Evolutionary conservation across 2,329 filamentous ascomycete genomes (phyloP).

Genomic region (Paecilomyces variotii): DNA sequence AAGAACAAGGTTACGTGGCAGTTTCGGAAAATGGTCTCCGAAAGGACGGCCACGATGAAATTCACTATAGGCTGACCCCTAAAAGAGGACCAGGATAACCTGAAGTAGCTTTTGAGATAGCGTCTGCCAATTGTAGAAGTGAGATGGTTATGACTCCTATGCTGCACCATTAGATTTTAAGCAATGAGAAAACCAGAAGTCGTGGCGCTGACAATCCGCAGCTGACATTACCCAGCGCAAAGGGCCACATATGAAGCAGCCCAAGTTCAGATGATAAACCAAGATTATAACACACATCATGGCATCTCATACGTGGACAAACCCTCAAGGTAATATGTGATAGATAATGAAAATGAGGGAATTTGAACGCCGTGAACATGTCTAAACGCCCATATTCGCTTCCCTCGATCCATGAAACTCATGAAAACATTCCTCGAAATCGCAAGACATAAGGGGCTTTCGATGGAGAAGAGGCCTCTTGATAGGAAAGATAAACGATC

Average conservation of each 20-base stretch:
- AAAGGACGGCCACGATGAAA: background rate
- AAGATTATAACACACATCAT: background rate
- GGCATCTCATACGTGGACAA: background rate
- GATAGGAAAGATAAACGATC: background rate
- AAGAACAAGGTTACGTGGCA: background rate
- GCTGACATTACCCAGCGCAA: background rate
- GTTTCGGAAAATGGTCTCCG: background rate
- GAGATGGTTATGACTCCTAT: too few species aligned
- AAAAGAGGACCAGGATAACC: background rate
- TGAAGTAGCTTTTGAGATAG: background rate
- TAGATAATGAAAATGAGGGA: background rate
- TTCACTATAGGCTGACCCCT: background rate
- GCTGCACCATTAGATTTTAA: too few species aligned
- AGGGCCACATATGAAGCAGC: background rate
- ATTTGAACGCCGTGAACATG: background rate
- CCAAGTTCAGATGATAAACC: background rate
- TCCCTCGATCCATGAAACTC: background rate
- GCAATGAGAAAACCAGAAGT: background rate
- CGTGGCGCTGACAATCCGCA: background rate
- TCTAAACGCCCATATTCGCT: background rate
- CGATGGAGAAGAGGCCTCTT: background rate
- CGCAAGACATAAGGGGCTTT: background rate
- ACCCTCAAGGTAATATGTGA: background rate
- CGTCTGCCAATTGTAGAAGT: background rate
- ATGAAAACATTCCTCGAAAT: background rate